phyloP scores from a whole-genome alignment of 78 protist genomes.

The Acrasis kona region DNA sequence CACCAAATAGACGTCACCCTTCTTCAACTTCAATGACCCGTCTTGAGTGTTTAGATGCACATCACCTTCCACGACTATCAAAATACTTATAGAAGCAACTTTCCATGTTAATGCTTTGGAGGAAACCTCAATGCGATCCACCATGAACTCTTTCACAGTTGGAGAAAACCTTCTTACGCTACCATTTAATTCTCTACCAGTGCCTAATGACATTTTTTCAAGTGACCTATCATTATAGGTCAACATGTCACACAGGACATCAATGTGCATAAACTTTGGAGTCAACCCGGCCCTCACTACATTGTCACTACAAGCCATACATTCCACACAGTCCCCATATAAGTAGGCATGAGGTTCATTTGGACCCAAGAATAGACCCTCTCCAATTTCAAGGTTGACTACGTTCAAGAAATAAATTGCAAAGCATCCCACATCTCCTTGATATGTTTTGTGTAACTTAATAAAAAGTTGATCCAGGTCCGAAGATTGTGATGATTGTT shows the following conservation, averaged over 20 bases:
- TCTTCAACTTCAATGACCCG: no score
- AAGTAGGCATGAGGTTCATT: slow-evolving; percentile 94
- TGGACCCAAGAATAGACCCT: slow-evolving; percentile 81
- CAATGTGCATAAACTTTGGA: slow-evolving; percentile 81
- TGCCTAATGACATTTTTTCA: neutral
- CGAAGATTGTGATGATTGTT: neutral
- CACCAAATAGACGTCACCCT: no score
- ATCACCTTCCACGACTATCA: neutral
- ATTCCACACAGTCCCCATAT: slow-evolving; percentile 79
- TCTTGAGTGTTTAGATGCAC: no score
- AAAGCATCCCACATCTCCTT: slow-evolving; percentile 87
- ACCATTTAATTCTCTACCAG: neutral
- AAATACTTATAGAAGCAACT: neutral
- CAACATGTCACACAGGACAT: slow-evolving; percentile 52
- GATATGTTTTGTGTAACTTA: slow-evolving; percentile 38
- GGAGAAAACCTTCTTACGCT: neutral
- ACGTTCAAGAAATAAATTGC: slow-evolving; percentile 76
- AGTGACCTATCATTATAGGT: slow-evolving; percentile 25
- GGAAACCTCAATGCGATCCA: neutral
- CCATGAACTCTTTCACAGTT: neutral
- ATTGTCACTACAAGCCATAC: slow-evolving; percentile 97
- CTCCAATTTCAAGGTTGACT: slow-evolving; percentile 62
- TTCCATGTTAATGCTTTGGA: neutral
- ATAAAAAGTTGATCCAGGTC: neutral
- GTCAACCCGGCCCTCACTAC: slow-evolving; percentile 98